phyloP scores from a whole-genome alignment of 2,329 filamentous ascomycete genomes.

The Colletotrichum tropicicola region DNA sequence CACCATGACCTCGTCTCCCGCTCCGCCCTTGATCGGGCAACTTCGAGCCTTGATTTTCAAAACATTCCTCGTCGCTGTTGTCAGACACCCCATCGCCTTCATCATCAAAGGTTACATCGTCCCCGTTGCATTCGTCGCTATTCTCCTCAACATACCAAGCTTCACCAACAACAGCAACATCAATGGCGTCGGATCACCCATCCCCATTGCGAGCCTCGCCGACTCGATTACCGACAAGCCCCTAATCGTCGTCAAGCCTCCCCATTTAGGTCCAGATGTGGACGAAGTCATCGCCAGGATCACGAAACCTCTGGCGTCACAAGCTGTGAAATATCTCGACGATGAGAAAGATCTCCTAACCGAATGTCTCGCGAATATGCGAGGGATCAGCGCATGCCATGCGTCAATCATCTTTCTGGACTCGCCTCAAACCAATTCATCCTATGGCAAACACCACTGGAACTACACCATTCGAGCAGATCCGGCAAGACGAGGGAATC shows the following conservation, averaged over 20 bases:
- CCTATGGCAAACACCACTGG: conserved; percentile 35
- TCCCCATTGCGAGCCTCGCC: neutral
- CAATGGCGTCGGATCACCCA: neutral
- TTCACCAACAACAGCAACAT: neutral
- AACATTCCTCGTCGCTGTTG: neutral
- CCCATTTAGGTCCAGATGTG: neutral
- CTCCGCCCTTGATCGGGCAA: neutral
- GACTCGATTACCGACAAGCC: conserved; percentile 33
- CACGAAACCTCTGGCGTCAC: neutral
- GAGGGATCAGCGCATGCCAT: conserved; percentile 40
- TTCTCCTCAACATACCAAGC: neutral
- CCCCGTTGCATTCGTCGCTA: neutral
- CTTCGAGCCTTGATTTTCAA: neutral
- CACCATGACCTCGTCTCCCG: neutral
- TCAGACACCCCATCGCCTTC: neutral
- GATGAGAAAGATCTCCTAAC: conserved; percentile 30
- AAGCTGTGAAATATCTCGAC: conserved; percentile 14
- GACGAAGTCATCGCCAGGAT: neutral
- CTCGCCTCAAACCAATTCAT: conserved; percentile 35
- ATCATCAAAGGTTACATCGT: neutral
- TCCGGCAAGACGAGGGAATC: conserved; percentile 40
- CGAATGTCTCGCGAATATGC: conserved; percentile 35
- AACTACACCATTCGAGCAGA: conserved; percentile 39
- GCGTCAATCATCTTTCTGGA: conserved; percentile 40
- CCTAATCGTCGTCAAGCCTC: conserved; percentile 29